A percentile compares a stretch with the other conserved stretches of the same genome.
These are phyloP conservation scores for Pleurozium schreberi DNA, from an alignment of 225 moss, liverwort and hornwort genomes.

Conservation along the genomic window DNA sequence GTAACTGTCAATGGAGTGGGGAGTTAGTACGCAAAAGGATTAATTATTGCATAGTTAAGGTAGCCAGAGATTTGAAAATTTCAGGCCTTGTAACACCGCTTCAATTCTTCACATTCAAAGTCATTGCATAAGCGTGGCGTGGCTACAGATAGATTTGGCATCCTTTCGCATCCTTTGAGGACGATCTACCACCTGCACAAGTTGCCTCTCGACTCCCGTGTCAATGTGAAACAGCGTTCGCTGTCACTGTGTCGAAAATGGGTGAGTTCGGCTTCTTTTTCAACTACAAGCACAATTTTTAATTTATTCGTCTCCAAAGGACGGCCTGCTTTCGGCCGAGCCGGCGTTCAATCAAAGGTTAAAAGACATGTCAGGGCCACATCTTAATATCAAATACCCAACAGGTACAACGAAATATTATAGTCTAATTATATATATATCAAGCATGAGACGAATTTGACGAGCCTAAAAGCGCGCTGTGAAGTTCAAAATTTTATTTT, in stretches of 20 bases:
- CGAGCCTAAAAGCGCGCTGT: neutral
- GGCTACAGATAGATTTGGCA: neutral
- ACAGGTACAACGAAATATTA: neutral
- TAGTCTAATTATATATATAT: no score
- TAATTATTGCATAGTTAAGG: no score
- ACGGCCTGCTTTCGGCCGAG: neutral
- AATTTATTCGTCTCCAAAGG: neutral
- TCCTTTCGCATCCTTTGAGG: neutral
- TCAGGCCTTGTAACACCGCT: neutral
- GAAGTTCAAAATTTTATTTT: conserved; percentile 22
- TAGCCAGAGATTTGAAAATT: neutral
- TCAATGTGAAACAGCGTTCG: neutral
- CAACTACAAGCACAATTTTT: neutral
- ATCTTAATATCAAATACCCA: neutral
- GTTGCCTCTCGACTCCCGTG: neutral
- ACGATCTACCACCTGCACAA: neutral
- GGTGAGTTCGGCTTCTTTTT: neutral
- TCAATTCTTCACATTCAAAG: neutral
- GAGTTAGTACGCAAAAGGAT: neutral
- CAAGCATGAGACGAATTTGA: neutral
- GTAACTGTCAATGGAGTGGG: neutral
- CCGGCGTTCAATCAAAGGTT: neutral
- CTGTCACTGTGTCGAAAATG: neutral
- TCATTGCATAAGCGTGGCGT: no score
- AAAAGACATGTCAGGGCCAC: neutral